Conservation (phyloP, 2,329 filamentous ascomycete species). For the Hypoxylon sp. region DNA sequence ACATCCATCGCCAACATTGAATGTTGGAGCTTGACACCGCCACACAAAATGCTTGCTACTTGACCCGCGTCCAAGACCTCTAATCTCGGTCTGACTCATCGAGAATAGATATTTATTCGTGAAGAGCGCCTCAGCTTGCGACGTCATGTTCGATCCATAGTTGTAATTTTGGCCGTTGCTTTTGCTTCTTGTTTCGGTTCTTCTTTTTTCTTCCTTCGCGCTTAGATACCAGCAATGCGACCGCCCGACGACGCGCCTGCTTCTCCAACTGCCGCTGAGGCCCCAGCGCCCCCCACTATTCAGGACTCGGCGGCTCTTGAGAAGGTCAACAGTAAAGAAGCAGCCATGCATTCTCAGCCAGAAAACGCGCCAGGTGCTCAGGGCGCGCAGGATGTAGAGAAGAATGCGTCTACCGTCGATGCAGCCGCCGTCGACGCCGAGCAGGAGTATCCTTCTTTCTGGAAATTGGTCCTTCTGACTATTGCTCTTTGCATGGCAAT, state of each 20-base stretch:
- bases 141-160: background rate
- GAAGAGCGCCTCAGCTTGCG: background rate
- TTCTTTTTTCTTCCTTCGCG: slow-evolving; percentile 4
- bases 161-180: background rate
- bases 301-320: slow-evolving; percentile 11
- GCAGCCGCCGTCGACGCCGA: slow-evolving; percentile 13
- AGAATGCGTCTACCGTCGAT: slow-evolving; percentile 18
- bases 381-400: slow-evolving; percentile 27
- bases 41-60: slow-evolving; percentile 2
- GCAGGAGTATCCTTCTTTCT: slow-evolving; percentile 32
- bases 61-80: slow-evolving; percentile 2
- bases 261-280: slow-evolving; percentile 16
- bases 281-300: background rate
- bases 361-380: slow-evolving; percentile 16
- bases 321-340: slow-evolving; percentile 20
- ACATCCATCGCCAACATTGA: background rate
- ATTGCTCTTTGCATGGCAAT: slow-evolving; percentile 39
- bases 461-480: slow-evolving; percentile 33
- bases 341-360: slow-evolving; percentile 15
- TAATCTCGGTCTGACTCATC: slow-evolving; percentile 18
- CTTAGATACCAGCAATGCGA: slow-evolving; percentile 13
- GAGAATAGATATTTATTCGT: background rate
- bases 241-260: slow-evolving; percentile 20
- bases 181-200: slow-evolving; percentile 6
- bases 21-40: background rate